Conservation (phyloP, 2,329 filamentous ascomycete species). For the Colletotrichum tropicale region DNA sequence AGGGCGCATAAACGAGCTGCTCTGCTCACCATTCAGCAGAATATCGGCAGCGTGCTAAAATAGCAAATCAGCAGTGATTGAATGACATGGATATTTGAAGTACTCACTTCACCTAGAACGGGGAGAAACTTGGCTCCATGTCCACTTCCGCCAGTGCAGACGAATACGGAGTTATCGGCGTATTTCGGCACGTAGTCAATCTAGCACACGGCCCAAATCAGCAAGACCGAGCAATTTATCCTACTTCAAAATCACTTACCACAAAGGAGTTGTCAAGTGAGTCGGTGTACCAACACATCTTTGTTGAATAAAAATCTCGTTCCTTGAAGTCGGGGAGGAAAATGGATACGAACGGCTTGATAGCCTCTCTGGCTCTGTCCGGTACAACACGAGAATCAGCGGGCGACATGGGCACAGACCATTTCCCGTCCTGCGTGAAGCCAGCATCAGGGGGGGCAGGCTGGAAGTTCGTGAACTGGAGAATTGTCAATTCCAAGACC, state of each 20-base stretch:
- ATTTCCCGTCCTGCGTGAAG: conserved; percentile 32
- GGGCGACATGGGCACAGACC: conserved; percentile 32
- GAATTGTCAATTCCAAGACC: background rate
- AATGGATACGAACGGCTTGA: conserved; percentile 36
- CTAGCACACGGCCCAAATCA: background rate
- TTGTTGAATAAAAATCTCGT: conserved; percentile 38
- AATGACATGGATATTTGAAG: too few species aligned
- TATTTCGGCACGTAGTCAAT: conserved; percentile 36
- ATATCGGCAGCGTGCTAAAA: conserved; percentile 35
- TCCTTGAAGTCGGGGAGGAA: conserved; percentile 45
- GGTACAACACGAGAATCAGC: conserved; percentile 23
- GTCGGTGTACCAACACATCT: conserved; percentile 67
- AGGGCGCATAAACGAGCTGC: conserved; percentile 30
- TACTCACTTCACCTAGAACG: conserved; percentile 32
- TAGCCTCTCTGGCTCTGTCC: conserved; percentile 25
- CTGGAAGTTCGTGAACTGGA: conserved; percentile 31
- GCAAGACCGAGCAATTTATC: too few species aligned
- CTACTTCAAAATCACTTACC: background rate
- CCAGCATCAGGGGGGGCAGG: conserved; percentile 28
- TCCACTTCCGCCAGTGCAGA: conserved; percentile 38
- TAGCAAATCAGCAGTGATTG: background rate
- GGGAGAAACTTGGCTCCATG: conserved; percentile 41
- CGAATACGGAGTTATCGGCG: conserved; percentile 32
- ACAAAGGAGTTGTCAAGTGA: conserved; percentile 58
- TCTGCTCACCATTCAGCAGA: conserved; percentile 27